Evolutionary conservation across 352 stramenopile species (phyloP), one percentile per base, ranked within the genome.

Genomic region (Paralagenidium karlingii): DNA sequence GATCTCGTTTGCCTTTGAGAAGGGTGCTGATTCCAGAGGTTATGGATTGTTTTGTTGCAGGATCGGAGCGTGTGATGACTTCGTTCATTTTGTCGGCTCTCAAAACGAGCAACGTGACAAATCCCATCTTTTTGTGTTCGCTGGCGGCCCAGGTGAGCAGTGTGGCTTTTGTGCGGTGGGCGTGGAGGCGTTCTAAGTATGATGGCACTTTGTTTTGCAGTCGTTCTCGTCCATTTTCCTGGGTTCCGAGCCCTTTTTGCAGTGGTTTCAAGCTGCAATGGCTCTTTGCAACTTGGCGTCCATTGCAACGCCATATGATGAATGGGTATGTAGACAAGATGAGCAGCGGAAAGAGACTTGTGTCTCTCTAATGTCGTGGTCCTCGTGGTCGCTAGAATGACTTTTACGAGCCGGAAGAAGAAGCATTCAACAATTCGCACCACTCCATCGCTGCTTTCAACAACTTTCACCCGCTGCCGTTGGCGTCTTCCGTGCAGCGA

Each of bases 61-160:
- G 78, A 24, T 71, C 79, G n/a, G 79, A 92, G 38, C 50, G 88
- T 21, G 51, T 92, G 38, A 53, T 92, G 9, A 68, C 71, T 0
- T 87, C 79, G 16, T 92, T 90, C 39, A 92, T 92, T 46, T 53
- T 92, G 22, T 87, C 76, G 19, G 79, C 79, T 7, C 31, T 92
- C 37, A 92, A 90, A 58, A 92, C 76, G 5, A 82, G 70, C 55
- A 90, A 84, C 37, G 43, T 90, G 24, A 85, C 62, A 53, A 90
- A 67, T 25, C 69, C 76, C 0, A 70, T 90, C 8, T 92, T 92
- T 49, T 77, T 92, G 28, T 40, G 89, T 11, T 92, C 79, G 3
- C 46, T 92, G 19, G 75, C 79, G 6, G 66, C 63, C n/a, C 74
- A 86, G 63, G 71, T 83, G 51, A 5, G 28, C 9, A 22, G 8